Evolutionary conservation across 306 rosid genomes (phyloP), one percentile per base, ranked within the genome.

Genomic region (Cucurbita pepo): DNA sequence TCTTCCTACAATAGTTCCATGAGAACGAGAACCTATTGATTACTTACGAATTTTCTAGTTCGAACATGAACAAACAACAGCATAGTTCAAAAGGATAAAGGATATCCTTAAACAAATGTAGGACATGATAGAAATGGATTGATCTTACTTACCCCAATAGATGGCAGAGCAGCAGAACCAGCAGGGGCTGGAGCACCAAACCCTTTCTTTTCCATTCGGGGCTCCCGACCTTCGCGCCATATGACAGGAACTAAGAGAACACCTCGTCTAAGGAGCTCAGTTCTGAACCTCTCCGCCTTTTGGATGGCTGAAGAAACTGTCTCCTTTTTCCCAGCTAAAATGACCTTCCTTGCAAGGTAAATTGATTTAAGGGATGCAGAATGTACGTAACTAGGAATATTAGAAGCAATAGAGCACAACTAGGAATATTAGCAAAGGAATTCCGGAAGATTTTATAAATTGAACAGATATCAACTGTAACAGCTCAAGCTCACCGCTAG

Each of bases 261-360:
- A 77, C 99, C 99, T 4, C 97, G 87, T 75, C 72, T 77, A 72
- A 89, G 73, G 77, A 94, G 97, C 50, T 94, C 99, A 0, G 91
- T 85, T 64, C 96, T 88, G 69, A 89, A 89, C 71, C 91, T 87
- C 56, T 90, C 95, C 12, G 96, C 97, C 60, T 74, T 88, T 82
- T 82, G 83, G 74, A 94, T 78, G 45, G 95, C 91, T 76, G 63
- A 65, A 71, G 91, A 80, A 58, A 94, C 92, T 0, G 90, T 81
- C 83, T 89, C 97, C 75, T 84, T 91, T 69, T 81, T 85, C 63
- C 99, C 99, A 71, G 99, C 97, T 84, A 94, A 78, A 72, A 94
- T 94, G 73, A 94, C 99, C 99, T 94, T 81, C 58, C 85, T 73
- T 78, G 78, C 43, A 85, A 83, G 14, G 21, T 66, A 30, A 72